Evolutionary conservation across 129 eudicot genomes (phyloP).

Genomic region (Cynara cardunculus): DNA sequence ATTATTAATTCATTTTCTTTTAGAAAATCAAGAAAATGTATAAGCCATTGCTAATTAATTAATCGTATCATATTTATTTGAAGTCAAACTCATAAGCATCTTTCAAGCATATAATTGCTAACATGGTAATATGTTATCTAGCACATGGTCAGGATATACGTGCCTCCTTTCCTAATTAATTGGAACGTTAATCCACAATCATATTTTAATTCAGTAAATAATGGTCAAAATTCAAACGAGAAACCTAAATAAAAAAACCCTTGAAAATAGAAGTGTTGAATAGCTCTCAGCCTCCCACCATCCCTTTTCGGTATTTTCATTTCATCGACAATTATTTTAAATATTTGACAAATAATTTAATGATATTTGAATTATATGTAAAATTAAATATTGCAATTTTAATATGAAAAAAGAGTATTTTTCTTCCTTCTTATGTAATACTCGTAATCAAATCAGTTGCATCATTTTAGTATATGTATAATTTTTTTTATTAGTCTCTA

Average conservation of each 20-base stretch:
- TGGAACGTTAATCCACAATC: background rate
- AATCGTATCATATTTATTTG: background rate
- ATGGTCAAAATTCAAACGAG: background rate
- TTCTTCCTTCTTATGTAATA: no score
- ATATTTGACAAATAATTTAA: background rate
- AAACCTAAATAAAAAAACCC: background rate
- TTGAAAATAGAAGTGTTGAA: background rate
- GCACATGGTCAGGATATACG: conserved; percentile 19
- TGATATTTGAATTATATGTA: background rate
- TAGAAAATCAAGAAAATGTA: background rate
- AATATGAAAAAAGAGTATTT: background rate
- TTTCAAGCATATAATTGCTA: conserved; percentile 14
- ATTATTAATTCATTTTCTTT: background rate
- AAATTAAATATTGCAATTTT: background rate
- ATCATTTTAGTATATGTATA: no score
- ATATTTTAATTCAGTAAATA: background rate
- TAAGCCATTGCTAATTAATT: background rate
- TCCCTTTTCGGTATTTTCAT: background rate
- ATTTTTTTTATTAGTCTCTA: no score
- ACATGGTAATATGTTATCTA: conserved; percentile 25
- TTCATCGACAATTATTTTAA: background rate
- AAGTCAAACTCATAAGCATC: conserved; percentile 33
- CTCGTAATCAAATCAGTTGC: no score
- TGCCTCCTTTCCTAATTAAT: background rate
- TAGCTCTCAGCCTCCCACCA: background rate